Evolutionary conservation across 441 rosid genomes (phyloP), one percentile per base, ranked within the genome.

Genomic region (Daphne laureola): DNA sequence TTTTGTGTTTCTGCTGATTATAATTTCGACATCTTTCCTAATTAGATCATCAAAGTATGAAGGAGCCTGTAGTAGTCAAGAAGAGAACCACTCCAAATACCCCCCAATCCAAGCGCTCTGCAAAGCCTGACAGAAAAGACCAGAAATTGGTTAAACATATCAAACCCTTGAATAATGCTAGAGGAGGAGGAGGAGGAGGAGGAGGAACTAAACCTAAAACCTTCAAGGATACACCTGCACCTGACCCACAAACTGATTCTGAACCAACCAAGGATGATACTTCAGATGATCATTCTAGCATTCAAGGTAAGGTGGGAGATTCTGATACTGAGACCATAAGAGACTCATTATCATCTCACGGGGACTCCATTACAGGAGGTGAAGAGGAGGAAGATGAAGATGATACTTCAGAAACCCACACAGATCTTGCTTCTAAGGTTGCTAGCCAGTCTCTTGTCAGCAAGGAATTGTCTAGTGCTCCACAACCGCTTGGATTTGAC

Each of bases 261-360:
- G n/a, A n/a, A n/a, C n/a, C 44, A 21, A 67, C 58, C 38, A 69
- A 54, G 50, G 72, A 66, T 45, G 79, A 66, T 47, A 58, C n/a
- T 52, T 61, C 66, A 26, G 78, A 67, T 54, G 73, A 74, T 43
- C 59, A 17, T 56, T 67, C 69, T 47, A 68, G 72, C 64, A 67
- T 55, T 66, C 73, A 57, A 51, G 75, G 68, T 27, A 77, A 68
- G 69, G 82, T 70, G 69, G 84, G 64, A n/a, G 81, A 63, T 43
- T 78, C 84, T 25, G 85, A 78, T 57, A 31, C 84, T 11, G 86
- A 84, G 45, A 72, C 81, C 7, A 53, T 56, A 17, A 72, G 71
- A 64, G 86, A 76, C 74, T 82, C 87, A 13, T 67, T 72, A 40
- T 84, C 90, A 50, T 86, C 90, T 59, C 87, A 78, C 38, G 84